Conservation (phyloP, 352 stramenopile species). For the Pythium periplocum region DNA sequence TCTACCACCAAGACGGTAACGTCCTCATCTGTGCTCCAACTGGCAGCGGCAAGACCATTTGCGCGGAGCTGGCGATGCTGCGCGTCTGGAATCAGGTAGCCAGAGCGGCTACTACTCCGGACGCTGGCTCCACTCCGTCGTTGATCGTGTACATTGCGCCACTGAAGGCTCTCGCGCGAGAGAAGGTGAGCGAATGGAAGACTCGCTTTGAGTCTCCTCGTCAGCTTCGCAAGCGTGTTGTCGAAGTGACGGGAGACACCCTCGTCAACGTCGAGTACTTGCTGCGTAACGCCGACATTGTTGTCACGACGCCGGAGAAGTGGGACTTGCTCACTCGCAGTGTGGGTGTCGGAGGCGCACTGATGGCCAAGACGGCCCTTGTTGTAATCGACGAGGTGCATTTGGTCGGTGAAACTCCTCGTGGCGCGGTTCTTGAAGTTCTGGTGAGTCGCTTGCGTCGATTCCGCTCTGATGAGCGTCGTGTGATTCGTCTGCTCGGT, state of each 20-base stretch:
- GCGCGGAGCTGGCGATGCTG: constrained; percentile 97
- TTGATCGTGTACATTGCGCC: constrained; percentile 98
- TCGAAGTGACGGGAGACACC: constrained; percentile 97
- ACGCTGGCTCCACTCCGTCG: constrained; percentile 10
- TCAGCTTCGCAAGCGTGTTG: constrained; percentile 87
- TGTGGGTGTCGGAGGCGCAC: constrained; percentile 59
- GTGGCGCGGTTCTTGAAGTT: constrained; percentile 89
- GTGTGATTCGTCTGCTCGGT: constrained; percentile 89
- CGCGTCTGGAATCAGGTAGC: constrained; percentile 83
- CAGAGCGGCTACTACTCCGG: constrained; percentile 24
- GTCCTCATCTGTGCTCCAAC: constrained; percentile 96
- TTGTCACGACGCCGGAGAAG: constrained; percentile 98
- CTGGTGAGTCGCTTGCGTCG: constrained; percentile 85
- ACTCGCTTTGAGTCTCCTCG: constrained; percentile 83
- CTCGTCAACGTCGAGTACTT: constrained; percentile 89
- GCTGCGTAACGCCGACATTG: constrained; percentile 91
- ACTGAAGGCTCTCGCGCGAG: constrained; percentile 94
- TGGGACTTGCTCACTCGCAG: constrained; percentile 97
- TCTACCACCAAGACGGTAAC: constrained; percentile 96
- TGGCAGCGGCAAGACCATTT: constrained; percentile 95
- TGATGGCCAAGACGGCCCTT: constrained; percentile 79
- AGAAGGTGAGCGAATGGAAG: constrained; percentile 97
- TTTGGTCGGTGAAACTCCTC: constrained; percentile 91
- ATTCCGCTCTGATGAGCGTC: constrained; percentile 75
- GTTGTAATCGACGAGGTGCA: constrained; percentile 98